Conservation (phyloP, 441 rosid species). For the Populus hybrid region DNA sequence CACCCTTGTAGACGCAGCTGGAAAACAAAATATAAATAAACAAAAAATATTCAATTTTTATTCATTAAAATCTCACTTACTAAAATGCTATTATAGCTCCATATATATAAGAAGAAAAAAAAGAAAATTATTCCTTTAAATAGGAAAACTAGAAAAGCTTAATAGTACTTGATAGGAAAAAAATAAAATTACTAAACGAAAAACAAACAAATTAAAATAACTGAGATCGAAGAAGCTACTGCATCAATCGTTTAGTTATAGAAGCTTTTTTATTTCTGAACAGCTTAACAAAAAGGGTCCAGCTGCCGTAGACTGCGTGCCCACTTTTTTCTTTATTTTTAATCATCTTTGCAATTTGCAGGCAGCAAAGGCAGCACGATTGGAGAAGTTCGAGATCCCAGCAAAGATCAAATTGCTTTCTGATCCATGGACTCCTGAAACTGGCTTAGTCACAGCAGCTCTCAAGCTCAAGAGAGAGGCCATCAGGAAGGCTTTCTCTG, state of each 20-base stretch:
- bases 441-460: slow-evolving; percentile 91
- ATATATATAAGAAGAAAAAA: too few species aligned
- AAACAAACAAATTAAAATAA: too few species aligned
- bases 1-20: background rate
- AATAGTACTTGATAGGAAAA: background rate
- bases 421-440: slow-evolving; percentile 87
- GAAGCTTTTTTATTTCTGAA: background rate
- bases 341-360: slow-evolving; percentile 23
- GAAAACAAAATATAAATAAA: background rate
- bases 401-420: too few species aligned
- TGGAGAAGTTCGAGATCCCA: slow-evolving; percentile 91
- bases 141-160: background rate
- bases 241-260: background rate
- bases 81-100: background rate
- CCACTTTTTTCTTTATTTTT: background rate
- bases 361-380: slow-evolving; percentile 66
- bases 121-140: too few species aligned
- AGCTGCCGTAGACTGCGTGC: background rate
- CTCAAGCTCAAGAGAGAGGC: slow-evolving; percentile 88
- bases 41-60: background rate
- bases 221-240: too few species aligned
- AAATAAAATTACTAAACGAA: too few species aligned
- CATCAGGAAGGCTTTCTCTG: slow-evolving; percentile 60
- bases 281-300: background rate
- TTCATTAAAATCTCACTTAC: background rate